A percentile compares a stretch with the other conserved stretches of the same genome.
phyloP scores from a whole-genome alignment of 768 basidiomycete genomes.

The Auricularia auricula-judae region DNA sequence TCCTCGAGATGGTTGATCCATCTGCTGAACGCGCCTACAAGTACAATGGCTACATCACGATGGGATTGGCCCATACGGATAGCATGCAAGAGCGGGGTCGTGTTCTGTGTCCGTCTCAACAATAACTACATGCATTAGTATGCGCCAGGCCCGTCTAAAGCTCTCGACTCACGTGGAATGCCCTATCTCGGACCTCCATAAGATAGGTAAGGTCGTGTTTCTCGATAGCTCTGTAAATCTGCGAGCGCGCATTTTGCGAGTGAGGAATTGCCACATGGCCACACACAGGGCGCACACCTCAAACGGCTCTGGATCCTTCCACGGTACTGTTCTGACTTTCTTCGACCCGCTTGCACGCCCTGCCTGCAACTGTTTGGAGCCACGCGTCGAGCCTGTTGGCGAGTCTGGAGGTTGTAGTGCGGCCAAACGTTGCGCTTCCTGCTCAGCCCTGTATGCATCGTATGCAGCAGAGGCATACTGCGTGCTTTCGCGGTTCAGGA shows the following conservation, averaged over 20 bases:
- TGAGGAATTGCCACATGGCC: neutral
- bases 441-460: neutral
- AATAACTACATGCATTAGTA: constrained; percentile 39
- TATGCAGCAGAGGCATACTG: constrained; percentile 28
- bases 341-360: neutral
- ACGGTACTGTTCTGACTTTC: constrained; percentile 3
- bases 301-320: constrained; percentile 35
- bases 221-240: constrained; percentile 56
- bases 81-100: constrained; percentile 84
- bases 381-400: neutral
- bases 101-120: constrained; percentile 73
- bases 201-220: constrained; percentile 69
- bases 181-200: constrained; percentile 72
- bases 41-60: constrained; percentile 73
- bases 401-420: neutral
- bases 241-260: neutral
- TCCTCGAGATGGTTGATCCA: constrained; percentile 86
- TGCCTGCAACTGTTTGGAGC: neutral
- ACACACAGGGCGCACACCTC: constrained; percentile 40
- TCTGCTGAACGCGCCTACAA: constrained; percentile 84
- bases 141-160: neutral
- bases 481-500: constrained; percentile 63
- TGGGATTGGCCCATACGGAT: constrained; percentile 70
- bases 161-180: constrained; percentile 56
- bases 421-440: neutral